Evolutionary conservation across 129 eudicot genomes (phyloP).

Genomic region (Chrysanthemum makinoi): DNA sequence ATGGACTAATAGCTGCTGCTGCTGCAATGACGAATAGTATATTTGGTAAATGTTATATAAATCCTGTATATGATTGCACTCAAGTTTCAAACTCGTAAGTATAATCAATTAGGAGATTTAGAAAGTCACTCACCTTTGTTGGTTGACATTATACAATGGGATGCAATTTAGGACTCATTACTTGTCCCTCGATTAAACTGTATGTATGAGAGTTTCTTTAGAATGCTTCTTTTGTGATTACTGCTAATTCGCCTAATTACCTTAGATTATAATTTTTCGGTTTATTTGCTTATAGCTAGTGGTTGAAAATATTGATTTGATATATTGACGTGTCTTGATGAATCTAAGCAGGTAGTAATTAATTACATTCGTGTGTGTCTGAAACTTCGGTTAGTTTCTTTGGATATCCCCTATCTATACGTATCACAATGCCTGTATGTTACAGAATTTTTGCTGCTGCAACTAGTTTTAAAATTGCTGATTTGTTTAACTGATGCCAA

Average conservation of each 20-base stretch:
- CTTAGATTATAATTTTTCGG: not conserved
- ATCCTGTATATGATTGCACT: not conserved
- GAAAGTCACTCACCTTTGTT: not conserved
- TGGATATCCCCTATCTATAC: no score
- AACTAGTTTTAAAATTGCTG: no score
- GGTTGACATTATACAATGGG: not conserved
- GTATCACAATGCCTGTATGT: no score
- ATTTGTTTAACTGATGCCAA: not conserved
- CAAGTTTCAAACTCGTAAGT: not conserved
- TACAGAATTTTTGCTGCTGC: no score
- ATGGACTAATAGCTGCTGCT: constrained; percentile 88
- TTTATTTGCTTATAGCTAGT: constrained; percentile 6
- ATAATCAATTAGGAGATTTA: no score
- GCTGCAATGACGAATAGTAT: constrained; percentile 91
- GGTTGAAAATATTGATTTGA: not conserved
- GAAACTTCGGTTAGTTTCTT: not conserved
- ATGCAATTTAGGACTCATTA: constrained; percentile 13
- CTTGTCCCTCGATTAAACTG: not conserved
- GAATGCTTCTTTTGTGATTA: constrained; percentile 10
- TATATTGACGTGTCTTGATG: not conserved
- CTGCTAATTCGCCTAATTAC: not conserved
- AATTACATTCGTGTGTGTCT: not conserved
- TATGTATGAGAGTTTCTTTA: not conserved
- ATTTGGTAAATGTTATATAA: constrained; percentile 48
- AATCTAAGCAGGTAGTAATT: constrained; percentile 9